These are phyloP conservation scores for Leccinellum rugosiceps DNA, from an alignment of 768 basidiomycete species.

Conservation along the genomic window DNA sequence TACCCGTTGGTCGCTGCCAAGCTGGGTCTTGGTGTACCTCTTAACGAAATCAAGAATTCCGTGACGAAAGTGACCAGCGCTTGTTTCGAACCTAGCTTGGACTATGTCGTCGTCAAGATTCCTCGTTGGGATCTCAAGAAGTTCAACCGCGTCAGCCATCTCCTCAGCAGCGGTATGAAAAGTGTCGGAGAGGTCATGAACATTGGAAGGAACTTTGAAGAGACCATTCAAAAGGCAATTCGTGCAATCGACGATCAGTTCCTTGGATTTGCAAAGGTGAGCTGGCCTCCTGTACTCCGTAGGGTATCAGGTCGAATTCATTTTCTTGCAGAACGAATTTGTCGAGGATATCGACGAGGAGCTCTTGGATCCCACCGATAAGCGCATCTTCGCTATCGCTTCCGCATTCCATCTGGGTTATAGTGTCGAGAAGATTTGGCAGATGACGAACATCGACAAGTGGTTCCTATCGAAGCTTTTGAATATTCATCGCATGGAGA, in stretches of 20 bases:
- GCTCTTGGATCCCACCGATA: slow-evolving; percentile 91
- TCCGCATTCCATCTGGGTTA: slow-evolving; percentile 92
- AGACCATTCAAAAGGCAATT: slow-evolving; percentile 98
- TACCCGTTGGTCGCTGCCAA: slow-evolving; percentile 98
- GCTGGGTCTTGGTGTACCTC: slow-evolving; percentile 92
- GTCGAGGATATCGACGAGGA: slow-evolving; percentile 93
- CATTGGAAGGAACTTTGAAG: slow-evolving; percentile 96
- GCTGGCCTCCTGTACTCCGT: slow-evolving; percentile 1
- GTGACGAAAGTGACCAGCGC: slow-evolving; percentile 96
- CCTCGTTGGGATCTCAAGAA: slow-evolving; percentile 99
- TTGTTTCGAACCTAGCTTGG: slow-evolving; percentile 97
- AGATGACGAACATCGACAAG: slow-evolving; percentile 97
- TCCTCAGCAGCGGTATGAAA: slow-evolving; percentile 96
- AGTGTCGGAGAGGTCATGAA: slow-evolving; percentile 99
- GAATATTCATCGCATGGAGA: slow-evolving; percentile 81
- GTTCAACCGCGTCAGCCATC: slow-evolving; percentile 89
- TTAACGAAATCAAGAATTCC: slow-evolving; percentile 97
- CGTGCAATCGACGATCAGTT: slow-evolving; percentile 96
- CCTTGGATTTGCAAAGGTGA: slow-evolving; percentile 82
- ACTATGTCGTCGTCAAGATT: slow-evolving; percentile 98
- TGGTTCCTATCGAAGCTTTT: slow-evolving; percentile 95
- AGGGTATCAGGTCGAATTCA: background rate
- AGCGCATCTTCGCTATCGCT: slow-evolving; percentile 96
- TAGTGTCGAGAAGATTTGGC: slow-evolving; percentile 93
- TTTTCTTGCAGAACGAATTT: slow-evolving; percentile 64